Conservation (phyloP, 2,329 filamentous ascomycete genomes). For the Aspergillus clavatus region DNA sequence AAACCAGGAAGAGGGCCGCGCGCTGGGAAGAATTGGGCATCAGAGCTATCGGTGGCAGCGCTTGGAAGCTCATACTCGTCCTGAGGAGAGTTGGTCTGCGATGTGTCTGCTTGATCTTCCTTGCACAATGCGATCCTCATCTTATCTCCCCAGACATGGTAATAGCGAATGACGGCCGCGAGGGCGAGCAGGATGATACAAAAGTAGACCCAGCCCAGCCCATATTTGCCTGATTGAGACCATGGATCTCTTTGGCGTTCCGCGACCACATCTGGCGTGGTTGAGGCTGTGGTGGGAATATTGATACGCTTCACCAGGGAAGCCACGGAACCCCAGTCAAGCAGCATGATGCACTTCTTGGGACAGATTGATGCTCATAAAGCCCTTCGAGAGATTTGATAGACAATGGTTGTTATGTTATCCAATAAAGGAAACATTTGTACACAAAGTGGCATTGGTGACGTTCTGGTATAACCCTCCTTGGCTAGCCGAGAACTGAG, state of each 20-base stretch:
- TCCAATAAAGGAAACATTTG: too few species aligned
- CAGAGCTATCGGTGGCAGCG: constrained; percentile 56
- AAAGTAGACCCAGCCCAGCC: constrained; percentile 82
- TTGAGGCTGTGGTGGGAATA: constrained; percentile 53
- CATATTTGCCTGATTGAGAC: constrained; percentile 78
- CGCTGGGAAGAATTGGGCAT: constrained; percentile 71
- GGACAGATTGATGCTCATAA: too few species aligned
- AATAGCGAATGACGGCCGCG: constrained; percentile 67
- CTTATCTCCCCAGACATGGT: constrained; percentile 90
- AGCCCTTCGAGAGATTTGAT: too few species aligned
- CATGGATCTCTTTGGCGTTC: constrained; percentile 68
- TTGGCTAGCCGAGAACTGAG: too few species aligned
- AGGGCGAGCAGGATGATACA: constrained; percentile 64
- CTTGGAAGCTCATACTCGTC: constrained; percentile 60
- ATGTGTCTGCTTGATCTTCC: constrained; percentile 66
- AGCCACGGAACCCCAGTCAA: constrained; percentile 16
- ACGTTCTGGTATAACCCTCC: too few species aligned
- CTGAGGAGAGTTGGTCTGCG: constrained; percentile 51
- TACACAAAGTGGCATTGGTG: too few species aligned
- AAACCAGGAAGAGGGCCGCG: constrained; percentile 54
- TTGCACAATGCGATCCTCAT: constrained; percentile 85
- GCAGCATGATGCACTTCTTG: constrained; percentile 7
- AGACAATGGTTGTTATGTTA: too few species aligned
- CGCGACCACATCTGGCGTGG: constrained; percentile 51
- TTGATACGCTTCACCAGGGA: constrained; percentile 48